Evolutionary conservation across 2,329 filamentous ascomycete species (phyloP).

Genomic region (Cladosporium sphaerospermum): DNA sequence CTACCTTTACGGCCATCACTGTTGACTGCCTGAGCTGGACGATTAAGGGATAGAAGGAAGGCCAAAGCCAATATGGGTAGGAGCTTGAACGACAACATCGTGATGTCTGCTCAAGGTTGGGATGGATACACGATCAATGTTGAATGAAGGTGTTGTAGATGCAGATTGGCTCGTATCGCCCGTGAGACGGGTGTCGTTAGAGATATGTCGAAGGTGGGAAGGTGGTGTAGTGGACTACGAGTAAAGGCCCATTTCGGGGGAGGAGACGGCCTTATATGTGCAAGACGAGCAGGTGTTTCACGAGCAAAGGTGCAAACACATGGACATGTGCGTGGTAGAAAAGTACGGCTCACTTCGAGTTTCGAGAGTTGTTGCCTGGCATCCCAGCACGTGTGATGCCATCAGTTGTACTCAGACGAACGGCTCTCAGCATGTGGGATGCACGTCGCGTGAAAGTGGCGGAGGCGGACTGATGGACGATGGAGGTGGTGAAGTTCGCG

Average conservation of each 20-base stretch:
- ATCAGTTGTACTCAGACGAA: background rate
- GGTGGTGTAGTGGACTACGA: background rate
- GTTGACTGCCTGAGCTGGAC: background rate
- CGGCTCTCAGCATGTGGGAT: constrained; percentile 9
- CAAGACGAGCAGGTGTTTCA: background rate
- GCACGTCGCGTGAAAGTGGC: background rate
- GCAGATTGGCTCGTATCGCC: background rate
- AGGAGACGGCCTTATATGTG: background rate
- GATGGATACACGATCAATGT: background rate
- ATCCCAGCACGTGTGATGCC: background rate
- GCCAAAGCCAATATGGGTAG: background rate
- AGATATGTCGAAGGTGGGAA: too few species aligned
- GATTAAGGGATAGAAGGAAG: background rate
- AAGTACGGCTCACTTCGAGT: constrained; percentile 1
- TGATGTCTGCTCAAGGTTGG: background rate
- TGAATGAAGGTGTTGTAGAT: background rate
- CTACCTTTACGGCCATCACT: background rate
- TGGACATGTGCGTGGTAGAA: background rate
- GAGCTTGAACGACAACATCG: background rate
- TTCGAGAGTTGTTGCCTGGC: background rate
- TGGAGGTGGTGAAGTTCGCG: constrained; percentile 4
- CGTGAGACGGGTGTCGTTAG: too few species aligned
- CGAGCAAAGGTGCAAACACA: background rate
- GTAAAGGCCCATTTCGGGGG: background rate
- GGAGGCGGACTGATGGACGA: background rate